Evolutionary conservation across 2,329 filamentous ascomycete species (phyloP).

Genomic region (Coniella lustricola): DNA sequence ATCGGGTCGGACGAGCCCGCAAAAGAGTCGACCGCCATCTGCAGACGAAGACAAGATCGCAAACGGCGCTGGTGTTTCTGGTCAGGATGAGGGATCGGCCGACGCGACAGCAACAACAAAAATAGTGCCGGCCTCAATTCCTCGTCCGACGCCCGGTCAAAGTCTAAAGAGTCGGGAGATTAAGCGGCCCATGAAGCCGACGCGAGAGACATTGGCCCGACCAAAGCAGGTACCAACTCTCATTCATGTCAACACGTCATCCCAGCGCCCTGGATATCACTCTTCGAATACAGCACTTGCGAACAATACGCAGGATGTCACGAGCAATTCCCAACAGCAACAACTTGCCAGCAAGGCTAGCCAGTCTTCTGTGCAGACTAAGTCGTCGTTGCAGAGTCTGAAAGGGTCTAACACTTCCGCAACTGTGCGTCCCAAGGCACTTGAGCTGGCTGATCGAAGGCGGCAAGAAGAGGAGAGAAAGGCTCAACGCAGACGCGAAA

Average conservation of each 20-base stretch:
- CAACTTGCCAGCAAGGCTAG: conserved; percentile 59
- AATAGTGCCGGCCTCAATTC: conserved; percentile 51
- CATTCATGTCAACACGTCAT: conserved; percentile 63
- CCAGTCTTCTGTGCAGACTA: conserved; percentile 56
- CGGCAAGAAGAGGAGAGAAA: conserved; percentile 81
- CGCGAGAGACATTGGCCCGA: conserved; percentile 52
- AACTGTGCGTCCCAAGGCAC: conserved; percentile 59
- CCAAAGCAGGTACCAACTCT: conserved; percentile 63
- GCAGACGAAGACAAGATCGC: conserved; percentile 27
- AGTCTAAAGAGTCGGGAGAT: conserved; percentile 45
- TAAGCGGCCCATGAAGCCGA: conserved; percentile 55
- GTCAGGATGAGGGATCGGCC: conserved; percentile 47
- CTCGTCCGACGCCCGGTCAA: conserved; percentile 42
- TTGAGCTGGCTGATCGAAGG: conserved; percentile 71
- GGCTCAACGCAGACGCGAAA: conserved; percentile 69
- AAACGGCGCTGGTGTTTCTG: conserved; percentile 27
- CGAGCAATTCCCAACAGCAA: conserved; percentile 31
- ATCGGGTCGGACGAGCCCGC: conserved; percentile 44
- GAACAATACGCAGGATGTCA: conserved; percentile 51
- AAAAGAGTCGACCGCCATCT: conserved; percentile 34
- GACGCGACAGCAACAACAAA: conserved; percentile 45
- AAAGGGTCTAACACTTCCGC: conserved; percentile 56
- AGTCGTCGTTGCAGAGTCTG: conserved; percentile 50
- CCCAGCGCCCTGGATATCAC: conserved; percentile 53
- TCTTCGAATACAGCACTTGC: conserved; percentile 51